phyloP scores from a whole-genome alignment of 176 grass and related monocot species.

The Chrysopogon serrulatus region DNA sequence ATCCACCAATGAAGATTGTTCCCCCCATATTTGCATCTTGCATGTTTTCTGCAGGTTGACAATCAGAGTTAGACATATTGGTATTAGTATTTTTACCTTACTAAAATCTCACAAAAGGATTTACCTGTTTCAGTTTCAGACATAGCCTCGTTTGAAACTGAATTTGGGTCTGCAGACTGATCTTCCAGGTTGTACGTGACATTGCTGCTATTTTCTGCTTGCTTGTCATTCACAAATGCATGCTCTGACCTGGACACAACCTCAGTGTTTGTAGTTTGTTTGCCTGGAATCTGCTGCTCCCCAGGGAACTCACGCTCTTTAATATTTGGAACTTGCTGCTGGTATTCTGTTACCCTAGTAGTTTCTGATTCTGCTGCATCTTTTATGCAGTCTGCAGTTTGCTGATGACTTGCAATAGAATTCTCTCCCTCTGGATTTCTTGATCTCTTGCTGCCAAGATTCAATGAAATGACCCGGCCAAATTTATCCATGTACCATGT shows the following conservation, averaged over 20 bases:
- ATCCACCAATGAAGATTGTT: not conserved
- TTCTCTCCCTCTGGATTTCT: not conserved
- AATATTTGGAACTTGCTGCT: not conserved
- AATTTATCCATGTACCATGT: not conserved
- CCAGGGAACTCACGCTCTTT: not conserved
- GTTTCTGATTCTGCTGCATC: not conserved
- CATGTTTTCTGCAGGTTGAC: not conserved
- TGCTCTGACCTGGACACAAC: not conserved
- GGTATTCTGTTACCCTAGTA: not conserved
- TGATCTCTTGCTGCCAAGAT: not conserved
- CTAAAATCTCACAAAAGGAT: not conserved
- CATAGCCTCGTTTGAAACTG: not conserved
- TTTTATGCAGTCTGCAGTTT: not conserved
- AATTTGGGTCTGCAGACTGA: not conserved
- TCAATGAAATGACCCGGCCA: not conserved
- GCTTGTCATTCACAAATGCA: not conserved
- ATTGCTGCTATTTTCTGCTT: not conserved
- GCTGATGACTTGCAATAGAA: not conserved
- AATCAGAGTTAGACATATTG: not conserved
- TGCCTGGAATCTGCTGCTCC: not conserved
- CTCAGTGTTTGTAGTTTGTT: not conserved
- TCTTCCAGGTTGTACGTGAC: not conserved
- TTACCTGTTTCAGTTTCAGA: not conserved
- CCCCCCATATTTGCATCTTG: not conserved
- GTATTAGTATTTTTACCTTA: not conserved